Evolutionary conservation across 371 early-diverging fungal genomes (phyloP).

Genomic region (Mucor plumbeus): DNA sequence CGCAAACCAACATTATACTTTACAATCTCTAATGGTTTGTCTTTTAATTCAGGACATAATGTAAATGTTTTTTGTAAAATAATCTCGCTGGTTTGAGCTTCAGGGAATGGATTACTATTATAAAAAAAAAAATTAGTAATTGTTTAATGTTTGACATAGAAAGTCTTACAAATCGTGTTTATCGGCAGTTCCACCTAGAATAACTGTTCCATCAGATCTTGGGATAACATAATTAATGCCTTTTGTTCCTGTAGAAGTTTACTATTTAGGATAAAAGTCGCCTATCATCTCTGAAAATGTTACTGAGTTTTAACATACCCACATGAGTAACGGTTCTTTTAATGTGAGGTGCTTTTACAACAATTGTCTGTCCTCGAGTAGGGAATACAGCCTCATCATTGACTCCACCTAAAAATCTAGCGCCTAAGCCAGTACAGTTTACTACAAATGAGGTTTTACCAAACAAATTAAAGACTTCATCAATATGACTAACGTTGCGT

Average conservation of each 20-base stretch:
- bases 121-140: neutral
- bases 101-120: slow-evolving; percentile 35
- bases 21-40: slow-evolving; percentile 57
- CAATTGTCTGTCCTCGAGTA: slow-evolving; percentile 77
- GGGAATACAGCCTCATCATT: slow-evolving; percentile 68
- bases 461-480: slow-evolving; percentile 42
- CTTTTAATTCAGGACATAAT: slow-evolving; percentile 41
- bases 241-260: slow-evolving; percentile 6
- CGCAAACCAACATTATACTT: slow-evolving; percentile 71
- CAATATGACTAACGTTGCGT: slow-evolving; percentile 50
- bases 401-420: slow-evolving; percentile 70
- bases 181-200: slow-evolving; percentile 80
- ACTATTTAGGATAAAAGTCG: slow-evolving; percentile 4
- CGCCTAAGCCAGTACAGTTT: slow-evolving; percentile 79
- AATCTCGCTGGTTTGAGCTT: slow-evolving; percentile 22
- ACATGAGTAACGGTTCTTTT: slow-evolving; percentile 56
- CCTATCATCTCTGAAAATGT: neutral
- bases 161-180: slow-evolving; percentile 61
- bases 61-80: slow-evolving; percentile 27
- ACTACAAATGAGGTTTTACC: slow-evolving; percentile 54
- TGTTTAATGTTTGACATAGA: neutral
- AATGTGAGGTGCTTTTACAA: slow-evolving; percentile 68
- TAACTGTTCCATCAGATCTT: slow-evolving; percentile 74
- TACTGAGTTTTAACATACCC: slow-evolving; percentile 23
- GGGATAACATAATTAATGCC: slow-evolving; percentile 79